Conservation (phyloP, 345 rosid genomes). For the Eutrema japonicum region DNA sequence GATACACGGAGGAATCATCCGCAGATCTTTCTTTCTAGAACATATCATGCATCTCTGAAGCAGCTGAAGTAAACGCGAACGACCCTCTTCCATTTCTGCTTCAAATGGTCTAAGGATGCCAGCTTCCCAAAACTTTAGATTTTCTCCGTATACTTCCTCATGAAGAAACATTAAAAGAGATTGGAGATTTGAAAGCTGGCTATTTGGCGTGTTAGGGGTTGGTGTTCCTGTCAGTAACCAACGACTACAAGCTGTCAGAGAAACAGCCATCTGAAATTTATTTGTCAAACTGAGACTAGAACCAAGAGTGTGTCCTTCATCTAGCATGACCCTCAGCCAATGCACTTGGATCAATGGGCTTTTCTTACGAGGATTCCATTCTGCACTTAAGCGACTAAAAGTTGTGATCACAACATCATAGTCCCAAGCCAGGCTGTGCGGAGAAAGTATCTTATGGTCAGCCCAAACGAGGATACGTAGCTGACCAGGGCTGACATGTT, state of each 20-base stretch:
- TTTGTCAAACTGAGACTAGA: slow-evolving; percentile 91
- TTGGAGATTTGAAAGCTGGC: slow-evolving; percentile 86
- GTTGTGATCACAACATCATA: slow-evolving; percentile 93
- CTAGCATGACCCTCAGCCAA: slow-evolving; percentile 92
- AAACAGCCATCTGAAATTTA: slow-evolving; percentile 94
- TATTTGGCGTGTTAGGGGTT: slow-evolving; percentile 82
- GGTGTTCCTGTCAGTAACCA: slow-evolving; percentile 99
- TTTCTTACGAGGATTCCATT: slow-evolving; percentile 78
- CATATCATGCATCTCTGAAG: slow-evolving; percentile 91
- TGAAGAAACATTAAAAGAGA: slow-evolving; percentile 92
- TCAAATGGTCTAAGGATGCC: slow-evolving; percentile 92
- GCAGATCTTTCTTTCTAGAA: slow-evolving; percentile 89
- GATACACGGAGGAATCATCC: slow-evolving; percentile 88
- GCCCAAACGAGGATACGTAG: slow-evolving; percentile 79
- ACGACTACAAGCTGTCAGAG: slow-evolving; percentile 77
- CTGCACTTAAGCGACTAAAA: slow-evolving; percentile 91
- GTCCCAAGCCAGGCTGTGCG: slow-evolving; percentile 96
- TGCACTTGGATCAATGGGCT: slow-evolving; percentile 94
- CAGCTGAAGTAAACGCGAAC: slow-evolving; percentile 66
- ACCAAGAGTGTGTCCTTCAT: slow-evolving; percentile 99
- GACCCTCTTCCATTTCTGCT: slow-evolving; percentile 93
- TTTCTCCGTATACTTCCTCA: slow-evolving; percentile 86
- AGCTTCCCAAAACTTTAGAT: slow-evolving; percentile 84
- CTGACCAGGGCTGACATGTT: slow-evolving; percentile 79
- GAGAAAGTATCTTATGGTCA: slow-evolving; percentile 64